Conservation (phyloP, 805 yeast species). For the Candida taoyuanica region DNA sequence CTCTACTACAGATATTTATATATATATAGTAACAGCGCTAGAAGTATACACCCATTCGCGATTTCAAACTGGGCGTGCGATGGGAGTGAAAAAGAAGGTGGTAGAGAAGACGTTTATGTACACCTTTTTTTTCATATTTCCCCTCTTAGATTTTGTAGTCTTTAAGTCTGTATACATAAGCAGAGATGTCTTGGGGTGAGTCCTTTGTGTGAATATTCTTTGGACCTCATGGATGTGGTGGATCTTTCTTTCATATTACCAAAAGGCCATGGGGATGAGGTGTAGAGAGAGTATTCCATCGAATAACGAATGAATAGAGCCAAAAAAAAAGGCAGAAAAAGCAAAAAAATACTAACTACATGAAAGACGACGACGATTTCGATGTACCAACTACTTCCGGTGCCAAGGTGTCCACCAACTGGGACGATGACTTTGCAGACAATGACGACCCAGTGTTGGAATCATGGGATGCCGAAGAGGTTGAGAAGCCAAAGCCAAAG, state of each 20-base stretch:
- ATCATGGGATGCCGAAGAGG: conserved; percentile 90
- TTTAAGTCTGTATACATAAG: neutral
- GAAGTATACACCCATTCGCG: too few relatives aligned
- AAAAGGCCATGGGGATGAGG: too few relatives aligned
- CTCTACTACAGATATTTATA: neutral
- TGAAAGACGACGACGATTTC: conserved; percentile 81
- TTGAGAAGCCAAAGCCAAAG: conserved; percentile 36
- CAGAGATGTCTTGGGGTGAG: conserved; percentile 12
- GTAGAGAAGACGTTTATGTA: neutral
- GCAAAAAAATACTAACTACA: too few relatives aligned
- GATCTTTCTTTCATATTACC: too few relatives aligned
- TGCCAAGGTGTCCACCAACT: conserved; percentile 56
- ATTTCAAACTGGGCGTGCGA: too few relatives aligned
- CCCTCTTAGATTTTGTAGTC: neutral
- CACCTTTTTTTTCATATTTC: neutral
- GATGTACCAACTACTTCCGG: conserved; percentile 55
- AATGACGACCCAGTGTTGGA: conserved; percentile 77
- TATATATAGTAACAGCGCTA: too few relatives aligned
- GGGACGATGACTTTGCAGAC: conserved; percentile 72
- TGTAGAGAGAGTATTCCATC: too few relatives aligned
- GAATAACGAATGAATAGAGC: too few relatives aligned
- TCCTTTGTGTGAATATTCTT: too few relatives aligned
- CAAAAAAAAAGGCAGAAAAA: too few relatives aligned
- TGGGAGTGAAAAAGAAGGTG: too few relatives aligned
- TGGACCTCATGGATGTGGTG: too few relatives aligned